These are phyloP conservation scores for Penicillium digitatum DNA, from an alignment of 2,329 filamentous ascomycete species.

Conservation along the genomic window DNA sequence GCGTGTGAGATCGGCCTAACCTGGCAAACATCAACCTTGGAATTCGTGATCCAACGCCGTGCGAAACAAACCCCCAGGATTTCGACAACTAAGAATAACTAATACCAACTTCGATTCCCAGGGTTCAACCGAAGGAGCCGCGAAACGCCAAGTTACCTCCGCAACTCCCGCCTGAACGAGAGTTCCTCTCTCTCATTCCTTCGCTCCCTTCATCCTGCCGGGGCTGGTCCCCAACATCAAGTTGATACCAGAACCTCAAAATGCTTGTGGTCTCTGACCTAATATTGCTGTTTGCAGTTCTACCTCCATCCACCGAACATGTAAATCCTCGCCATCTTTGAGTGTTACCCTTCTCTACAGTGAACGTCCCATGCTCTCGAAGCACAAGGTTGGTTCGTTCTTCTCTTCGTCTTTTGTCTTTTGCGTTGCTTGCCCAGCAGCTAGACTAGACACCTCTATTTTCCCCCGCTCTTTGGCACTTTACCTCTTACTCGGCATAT, in stretches of 20 bases:
- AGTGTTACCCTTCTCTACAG: slow-evolving; percentile 12
- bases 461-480: slow-evolving; percentile 6
- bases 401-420: slow-evolving; percentile 16
- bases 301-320: slow-evolving; percentile 8
- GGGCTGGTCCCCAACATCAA: slow-evolving; percentile 30
- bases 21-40: slow-evolving; percentile 23
- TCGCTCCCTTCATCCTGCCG: slow-evolving; percentile 18
- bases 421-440: slow-evolving; percentile 14
- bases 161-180: slow-evolving; percentile 34
- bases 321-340: slow-evolving; percentile 9
- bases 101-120: slow-evolving; percentile 29
- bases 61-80: slow-evolving; percentile 16
- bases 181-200: not conserved
- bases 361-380: slow-evolving; percentile 20
- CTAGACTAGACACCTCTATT: slow-evolving; percentile 7
- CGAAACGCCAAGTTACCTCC: slow-evolving; percentile 36
- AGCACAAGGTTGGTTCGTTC: slow-evolving; percentile 37
- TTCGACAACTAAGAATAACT: slow-evolving; percentile 29
- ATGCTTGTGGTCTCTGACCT: slow-evolving; percentile 19
- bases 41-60: slow-evolving; percentile 18
- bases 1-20: slow-evolving; percentile 23
- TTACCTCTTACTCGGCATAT: slow-evolving; percentile 5
- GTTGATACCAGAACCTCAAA: slow-evolving; percentile 2
- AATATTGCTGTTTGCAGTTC: slow-evolving; percentile 19
- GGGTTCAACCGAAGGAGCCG: slow-evolving; percentile 28